These are phyloP conservation scores for Suhomyces bokatorum DNA, from an alignment of 1,139 yeast genomes.

Conservation along the genomic window DNA sequence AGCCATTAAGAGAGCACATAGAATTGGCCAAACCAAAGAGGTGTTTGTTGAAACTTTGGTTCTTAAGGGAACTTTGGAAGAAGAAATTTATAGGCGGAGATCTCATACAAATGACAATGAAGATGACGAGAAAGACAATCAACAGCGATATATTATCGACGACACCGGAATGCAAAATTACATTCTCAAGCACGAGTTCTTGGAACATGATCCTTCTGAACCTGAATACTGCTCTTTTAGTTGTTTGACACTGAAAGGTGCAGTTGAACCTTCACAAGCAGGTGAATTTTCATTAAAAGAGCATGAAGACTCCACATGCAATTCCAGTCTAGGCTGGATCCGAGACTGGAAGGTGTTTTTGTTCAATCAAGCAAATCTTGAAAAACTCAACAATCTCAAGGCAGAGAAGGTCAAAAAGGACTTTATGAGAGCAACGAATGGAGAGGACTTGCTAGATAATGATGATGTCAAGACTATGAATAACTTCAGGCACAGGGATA, in stretches of 20 bases:
- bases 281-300: slow-evolving; percentile 25
- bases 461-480: not conserved
- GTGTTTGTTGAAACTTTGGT: slow-evolving; percentile 68
- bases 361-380: slow-evolving; percentile 45
- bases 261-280: slow-evolving; percentile 4
- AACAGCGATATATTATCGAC: slow-evolving; percentile 46
- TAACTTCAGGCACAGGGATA: too few relatives aligned
- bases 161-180: slow-evolving; percentile 60
- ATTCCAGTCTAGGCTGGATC: slow-evolving; percentile 7
- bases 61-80: slow-evolving; percentile 61
- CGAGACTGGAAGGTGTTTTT: slow-evolving; percentile 46
- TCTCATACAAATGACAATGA: slow-evolving; percentile 14
- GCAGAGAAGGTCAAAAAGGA: slow-evolving; percentile 25
- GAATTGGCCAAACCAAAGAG: slow-evolving; percentile 62
- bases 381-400: slow-evolving; percentile 31
- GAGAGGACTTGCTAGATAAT: slow-evolving; percentile 15
- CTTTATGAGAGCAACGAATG: slow-evolving; percentile 9
- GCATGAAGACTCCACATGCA: slow-evolving; percentile 17
- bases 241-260: slow-evolving; percentile 18
- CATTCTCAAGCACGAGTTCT: slow-evolving; percentile 49
- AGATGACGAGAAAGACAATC: slow-evolving; percentile 18
- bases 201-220: slow-evolving; percentile 29
- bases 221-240: slow-evolving; percentile 34
- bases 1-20: slow-evolving; percentile 71
- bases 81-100: slow-evolving; percentile 53